These are phyloP conservation scores for Brettanomyces nanus DNA, from an alignment of 805 yeast species.

Conservation along the genomic window DNA sequence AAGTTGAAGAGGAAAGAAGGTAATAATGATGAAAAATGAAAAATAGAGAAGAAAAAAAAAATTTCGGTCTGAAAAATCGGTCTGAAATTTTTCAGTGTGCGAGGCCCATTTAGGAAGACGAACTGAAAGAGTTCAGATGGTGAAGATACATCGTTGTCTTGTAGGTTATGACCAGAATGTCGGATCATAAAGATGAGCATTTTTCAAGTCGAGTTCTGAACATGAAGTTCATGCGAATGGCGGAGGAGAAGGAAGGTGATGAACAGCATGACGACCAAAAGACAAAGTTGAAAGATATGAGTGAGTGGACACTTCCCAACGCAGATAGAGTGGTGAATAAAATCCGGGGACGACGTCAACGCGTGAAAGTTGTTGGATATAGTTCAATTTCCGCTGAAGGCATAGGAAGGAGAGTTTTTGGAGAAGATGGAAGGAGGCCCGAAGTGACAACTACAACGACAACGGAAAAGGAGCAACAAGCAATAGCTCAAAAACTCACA, in stretches of 20 bases:
- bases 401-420: conserved; percentile 24
- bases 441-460: too few species aligned
- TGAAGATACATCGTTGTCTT: too few species aligned
- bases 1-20: neutral
- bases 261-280: conserved; percentile 24
- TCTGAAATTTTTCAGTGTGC: neutral
- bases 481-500: too few species aligned
- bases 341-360: conserved; percentile 11
- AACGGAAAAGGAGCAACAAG: too few species aligned
- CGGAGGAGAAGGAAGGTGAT: conserved; percentile 25
- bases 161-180: too few species aligned
- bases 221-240: conserved; percentile 68
- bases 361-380: conserved; percentile 22
- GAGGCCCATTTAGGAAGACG: too few species aligned
- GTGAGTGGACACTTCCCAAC: conserved; percentile 44
- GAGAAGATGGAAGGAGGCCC: conserved; percentile 17
- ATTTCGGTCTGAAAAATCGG: neutral
- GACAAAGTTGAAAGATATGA: conserved; percentile 36
- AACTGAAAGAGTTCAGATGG: too few species aligned
- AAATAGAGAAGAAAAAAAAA: neutral
- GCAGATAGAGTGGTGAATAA: conserved; percentile 19
- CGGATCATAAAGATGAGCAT: neutral
- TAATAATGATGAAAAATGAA: neutral
- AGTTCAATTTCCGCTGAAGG: conserved; percentile 11
- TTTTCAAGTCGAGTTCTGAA: conserved; percentile 68